Evolutionary conservation across 208 protist species (phyloP), one percentile per base, ranked within the genome.

Genomic region (Eutreptiella sp.): DNA sequence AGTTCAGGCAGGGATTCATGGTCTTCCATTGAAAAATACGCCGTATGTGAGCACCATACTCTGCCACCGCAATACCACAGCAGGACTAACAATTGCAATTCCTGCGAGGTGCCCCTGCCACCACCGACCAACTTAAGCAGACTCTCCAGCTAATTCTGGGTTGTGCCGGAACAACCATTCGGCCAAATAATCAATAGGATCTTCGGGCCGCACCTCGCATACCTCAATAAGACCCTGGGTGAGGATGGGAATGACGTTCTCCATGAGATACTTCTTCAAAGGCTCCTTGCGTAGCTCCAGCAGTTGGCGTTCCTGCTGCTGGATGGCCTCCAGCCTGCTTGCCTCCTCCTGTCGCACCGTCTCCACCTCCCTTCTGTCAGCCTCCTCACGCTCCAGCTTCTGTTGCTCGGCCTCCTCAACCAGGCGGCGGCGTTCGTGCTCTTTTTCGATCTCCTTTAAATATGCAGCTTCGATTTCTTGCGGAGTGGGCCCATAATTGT

Each of bases 121-220:
- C n/a, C n/a, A n/a, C n/a, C n/a, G n/a, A n/a, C n/a, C n/a, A n/a
- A n/a, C n/a, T n/a, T n/a, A n/a, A n/a, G n/a, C n/a, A n/a, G n/a
- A n/a, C n/a, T n/a, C n/a, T n/a, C n/a, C n/a, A n/a, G n/a, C n/a
- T n/a, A n/a, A n/a, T n/a, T 83, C 68, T 24, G 87, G 85, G 67
- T 93, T 93, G 69, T 95, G 76, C 5, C 77, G 77, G 21, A 91
- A 75, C 1, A 95, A 68, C 83, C 84, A 94, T 70, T 93, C 83
- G 16, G 88, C 87, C 31, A 97, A 68, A 59, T 83, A 93, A 65
- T 97, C 92, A 0, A 95, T 76, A 2, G 92, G 92, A 60, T 97
- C 87, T 9, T 90, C 84, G 0, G 92, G 92, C 9, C 81, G 81
- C 46, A 53, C 46, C 42, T 87, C 81, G 63, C 83, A 88, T 16